phyloP scores from a whole-genome alignment of 2,329 filamentous ascomycete species.

The Ophiosphaerella herpotricha region DNA sequence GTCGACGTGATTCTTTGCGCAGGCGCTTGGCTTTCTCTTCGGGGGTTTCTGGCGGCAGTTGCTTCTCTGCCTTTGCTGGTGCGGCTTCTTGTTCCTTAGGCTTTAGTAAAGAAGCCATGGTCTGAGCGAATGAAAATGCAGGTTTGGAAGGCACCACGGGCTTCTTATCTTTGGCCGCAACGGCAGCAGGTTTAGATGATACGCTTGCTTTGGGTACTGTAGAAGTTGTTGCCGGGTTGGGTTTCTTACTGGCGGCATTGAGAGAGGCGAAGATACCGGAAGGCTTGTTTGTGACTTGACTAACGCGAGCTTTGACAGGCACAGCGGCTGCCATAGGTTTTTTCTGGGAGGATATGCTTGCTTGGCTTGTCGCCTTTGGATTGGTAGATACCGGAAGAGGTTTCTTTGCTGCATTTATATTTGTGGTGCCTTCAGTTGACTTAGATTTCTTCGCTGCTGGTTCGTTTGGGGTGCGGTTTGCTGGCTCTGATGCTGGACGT shows the following conservation, averaged over 20 bases:
- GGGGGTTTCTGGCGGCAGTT: conserved; percentile 63
- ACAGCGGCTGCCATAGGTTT: conserved; percentile 29
- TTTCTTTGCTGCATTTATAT: conserved; percentile 23
- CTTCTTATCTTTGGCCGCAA: neutral
- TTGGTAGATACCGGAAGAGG: conserved; percentile 5
- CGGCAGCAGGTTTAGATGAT: conserved; percentile 30
- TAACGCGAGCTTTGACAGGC: conserved; percentile 38
- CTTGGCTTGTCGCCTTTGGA: conserved; percentile 14
- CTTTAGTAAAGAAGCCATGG: conserved; percentile 53
- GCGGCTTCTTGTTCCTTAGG: conserved; percentile 58
- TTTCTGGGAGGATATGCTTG: conserved; percentile 24
- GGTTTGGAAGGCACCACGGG: conserved; percentile 25
- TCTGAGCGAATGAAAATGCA: conserved; percentile 46
- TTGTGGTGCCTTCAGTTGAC: conserved; percentile 21
- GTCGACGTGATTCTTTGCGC: conserved; percentile 72
- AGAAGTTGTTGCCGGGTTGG: conserved; percentile 25
- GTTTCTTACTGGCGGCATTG: conserved; percentile 53
- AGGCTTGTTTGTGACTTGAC: conserved; percentile 50
- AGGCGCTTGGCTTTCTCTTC: conserved; percentile 70
- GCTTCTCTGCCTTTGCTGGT: conserved; percentile 57
- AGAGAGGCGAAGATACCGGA: conserved; percentile 53
- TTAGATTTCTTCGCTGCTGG: conserved; percentile 36
- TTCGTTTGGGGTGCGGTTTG: conserved; percentile 22
- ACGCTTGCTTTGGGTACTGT: conserved; percentile 27
- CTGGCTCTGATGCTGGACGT: conserved; percentile 29